Conservation (phyloP, 805 yeast genomes). For the Tetrapisispora fleetii region DNA sequence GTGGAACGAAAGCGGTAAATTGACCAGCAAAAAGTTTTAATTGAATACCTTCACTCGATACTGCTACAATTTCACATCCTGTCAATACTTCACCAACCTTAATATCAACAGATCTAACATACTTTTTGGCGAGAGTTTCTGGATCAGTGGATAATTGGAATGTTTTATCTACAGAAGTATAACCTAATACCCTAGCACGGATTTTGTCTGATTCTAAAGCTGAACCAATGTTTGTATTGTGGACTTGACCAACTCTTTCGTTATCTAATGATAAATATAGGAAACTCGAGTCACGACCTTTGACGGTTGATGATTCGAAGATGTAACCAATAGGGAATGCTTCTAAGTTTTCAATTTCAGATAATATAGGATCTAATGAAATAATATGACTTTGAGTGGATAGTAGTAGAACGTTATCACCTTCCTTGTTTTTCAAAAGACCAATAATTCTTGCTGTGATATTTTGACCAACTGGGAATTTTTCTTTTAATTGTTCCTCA, state of each 20-base stretch:
- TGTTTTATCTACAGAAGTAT: slow-evolving; percentile 52
- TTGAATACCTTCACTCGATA: slow-evolving; percentile 53
- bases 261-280: slow-evolving; percentile 50
- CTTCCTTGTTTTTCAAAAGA: slow-evolving; percentile 40
- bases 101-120: slow-evolving; percentile 59
- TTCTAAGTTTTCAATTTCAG: slow-evolving; percentile 34
- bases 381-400: slow-evolving; percentile 53
- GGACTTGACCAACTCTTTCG: slow-evolving; percentile 60
- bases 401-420: slow-evolving; percentile 46
- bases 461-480: slow-evolving; percentile 56
- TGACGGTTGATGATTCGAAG: slow-evolving; percentile 42
- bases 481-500: slow-evolving; percentile 44
- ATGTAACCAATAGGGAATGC: slow-evolving; percentile 75
- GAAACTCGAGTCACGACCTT: slow-evolving; percentile 49
- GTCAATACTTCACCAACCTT: slow-evolving; percentile 60
- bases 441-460: slow-evolving; percentile 65
- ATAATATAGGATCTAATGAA: slow-evolving; percentile 11
- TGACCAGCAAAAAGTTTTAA: slow-evolving; percentile 52
- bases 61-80: slow-evolving; percentile 47
- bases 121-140: slow-evolving; percentile 51
- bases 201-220: slow-evolving; percentile 46
- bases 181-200: slow-evolving; percentile 77
- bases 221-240: slow-evolving; percentile 56
- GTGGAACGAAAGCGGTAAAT: slow-evolving; percentile 67
- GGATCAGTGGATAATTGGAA: slow-evolving; percentile 64